Percentiles rank a stretch among this genome's conserved stretches.
phyloP scores from a whole-genome alignment of 2,329 filamentous ascomycete genomes.

The Ilyonectria robusta region DNA sequence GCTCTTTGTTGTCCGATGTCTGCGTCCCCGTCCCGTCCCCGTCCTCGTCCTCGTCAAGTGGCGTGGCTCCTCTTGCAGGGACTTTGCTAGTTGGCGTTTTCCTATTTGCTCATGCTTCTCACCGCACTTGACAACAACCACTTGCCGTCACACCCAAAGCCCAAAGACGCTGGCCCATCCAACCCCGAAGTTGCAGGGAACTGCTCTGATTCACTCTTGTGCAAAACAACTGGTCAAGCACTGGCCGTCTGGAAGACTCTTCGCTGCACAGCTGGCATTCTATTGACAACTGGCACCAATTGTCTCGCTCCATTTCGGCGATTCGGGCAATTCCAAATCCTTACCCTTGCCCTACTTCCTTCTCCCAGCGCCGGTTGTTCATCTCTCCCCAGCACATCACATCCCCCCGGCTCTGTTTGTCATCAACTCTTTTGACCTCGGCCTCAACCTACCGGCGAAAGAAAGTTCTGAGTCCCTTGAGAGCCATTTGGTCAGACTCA shows the following conservation, averaged over 20 bases:
- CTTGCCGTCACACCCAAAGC: slow-evolving; percentile 32
- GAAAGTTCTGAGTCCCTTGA: slow-evolving; percentile 9
- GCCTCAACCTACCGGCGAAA: neutral
- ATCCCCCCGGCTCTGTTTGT: neutral
- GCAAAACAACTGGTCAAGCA: slow-evolving; percentile 15
- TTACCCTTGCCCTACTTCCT: slow-evolving; percentile 11
- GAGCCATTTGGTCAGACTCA: slow-evolving; percentile 11
- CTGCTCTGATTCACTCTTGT: slow-evolving; percentile 33
- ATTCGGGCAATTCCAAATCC: slow-evolving; percentile 20
- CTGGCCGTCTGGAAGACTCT: slow-evolving; percentile 5
- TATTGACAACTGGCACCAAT: slow-evolving; percentile 31
- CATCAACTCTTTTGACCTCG: slow-evolving; percentile 1
- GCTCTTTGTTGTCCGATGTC: neutral
- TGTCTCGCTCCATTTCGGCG: slow-evolving; percentile 19
- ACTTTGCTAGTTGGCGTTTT: slow-evolving; percentile 43
- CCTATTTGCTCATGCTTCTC: slow-evolving; percentile 44
- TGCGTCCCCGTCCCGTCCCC: slow-evolving; percentile 8
- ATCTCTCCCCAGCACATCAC: slow-evolving; percentile 1
- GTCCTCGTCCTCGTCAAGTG: slow-evolving; percentile 32
- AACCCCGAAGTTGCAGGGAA: neutral
- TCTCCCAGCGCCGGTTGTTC: slow-evolving; percentile 10
- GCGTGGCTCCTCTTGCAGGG: slow-evolving; percentile 44
- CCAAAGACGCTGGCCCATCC: slow-evolving; percentile 25
- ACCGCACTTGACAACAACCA: slow-evolving; percentile 43
- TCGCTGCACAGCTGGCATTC: slow-evolving; percentile 11